Conservation (phyloP, 192 early-diverging fungal species). For the Coemansia sp. region DNA sequence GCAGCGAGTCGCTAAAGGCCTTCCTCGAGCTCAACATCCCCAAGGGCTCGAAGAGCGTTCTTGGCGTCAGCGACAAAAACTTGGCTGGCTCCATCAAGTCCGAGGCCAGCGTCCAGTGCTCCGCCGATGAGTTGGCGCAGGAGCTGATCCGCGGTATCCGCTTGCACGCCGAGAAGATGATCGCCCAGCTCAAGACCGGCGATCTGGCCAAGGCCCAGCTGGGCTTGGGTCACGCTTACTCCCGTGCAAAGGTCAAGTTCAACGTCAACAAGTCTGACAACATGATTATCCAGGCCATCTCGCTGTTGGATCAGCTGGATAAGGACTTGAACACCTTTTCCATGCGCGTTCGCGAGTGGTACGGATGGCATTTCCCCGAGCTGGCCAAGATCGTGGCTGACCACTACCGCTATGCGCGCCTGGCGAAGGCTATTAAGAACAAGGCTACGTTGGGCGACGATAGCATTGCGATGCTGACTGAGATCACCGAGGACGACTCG, state of each 20-base stretch:
- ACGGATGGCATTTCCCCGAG: slow-evolving; percentile 99
- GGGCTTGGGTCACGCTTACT: slow-evolving; percentile 97
- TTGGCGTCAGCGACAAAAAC: slow-evolving; percentile 88
- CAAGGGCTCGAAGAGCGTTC: slow-evolving; percentile 69
- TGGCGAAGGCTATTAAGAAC: slow-evolving; percentile 90
- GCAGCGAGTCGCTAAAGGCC: slow-evolving; percentile 81
- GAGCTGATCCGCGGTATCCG: slow-evolving; percentile 96
- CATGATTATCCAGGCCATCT: slow-evolving; percentile 92
- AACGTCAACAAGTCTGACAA: slow-evolving; percentile 98
- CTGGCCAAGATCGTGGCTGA: slow-evolving; percentile 93
- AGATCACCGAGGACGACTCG: slow-evolving; percentile 77
- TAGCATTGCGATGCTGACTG: slow-evolving; percentile 70
- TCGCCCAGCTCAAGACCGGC: slow-evolving; percentile 86
- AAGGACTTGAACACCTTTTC: slow-evolving; percentile 98
- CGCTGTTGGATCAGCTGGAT: slow-evolving; percentile 94
- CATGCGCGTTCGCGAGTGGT: slow-evolving; percentile 98
- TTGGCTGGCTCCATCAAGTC: slow-evolving; percentile 66
- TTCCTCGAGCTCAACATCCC: slow-evolving; percentile 95
- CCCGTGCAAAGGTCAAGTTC: slow-evolving; percentile 99
- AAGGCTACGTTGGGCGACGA: slow-evolving; percentile 82
- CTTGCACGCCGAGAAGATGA: slow-evolving; percentile 83
- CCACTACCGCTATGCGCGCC: slow-evolving; percentile 87
- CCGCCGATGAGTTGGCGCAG: slow-evolving; percentile 75
- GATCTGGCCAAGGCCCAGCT: slow-evolving; percentile 93
- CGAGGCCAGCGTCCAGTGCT: slow-evolving; percentile 73